Evolutionary conservation across 768 basidiomycete species (phyloP).

Genomic region (Hortiboletus flavorubellus): DNA sequence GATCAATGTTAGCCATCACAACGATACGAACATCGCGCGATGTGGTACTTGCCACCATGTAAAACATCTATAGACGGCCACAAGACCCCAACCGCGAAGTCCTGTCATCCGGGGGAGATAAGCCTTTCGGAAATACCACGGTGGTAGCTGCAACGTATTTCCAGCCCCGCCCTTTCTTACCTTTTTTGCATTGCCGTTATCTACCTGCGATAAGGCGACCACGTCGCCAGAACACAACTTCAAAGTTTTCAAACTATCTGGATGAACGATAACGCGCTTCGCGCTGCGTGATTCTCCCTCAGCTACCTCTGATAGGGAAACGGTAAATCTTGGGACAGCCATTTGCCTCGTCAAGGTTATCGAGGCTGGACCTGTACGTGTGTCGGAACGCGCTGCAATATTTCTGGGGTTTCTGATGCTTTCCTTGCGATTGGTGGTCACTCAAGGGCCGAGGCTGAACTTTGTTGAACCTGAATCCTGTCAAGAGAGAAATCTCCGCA

Average conservation of each 20-base stretch:
- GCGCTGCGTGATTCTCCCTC: conserved; percentile 48
- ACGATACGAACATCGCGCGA: conserved; percentile 1
- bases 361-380: not conserved
- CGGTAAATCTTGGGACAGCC: conserved; percentile 34
- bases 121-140: conserved; percentile 11
- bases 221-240: conserved; percentile 71
- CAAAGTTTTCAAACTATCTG: conserved; percentile 55
- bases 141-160: conserved; percentile 2
- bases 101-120: conserved; percentile 35
- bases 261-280: conserved; percentile 61
- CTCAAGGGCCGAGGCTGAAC: not conserved
- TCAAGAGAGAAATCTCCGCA: conserved; percentile 3
- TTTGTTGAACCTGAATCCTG: conserved; percentile 1
- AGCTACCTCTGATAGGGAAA: conserved; percentile 33
- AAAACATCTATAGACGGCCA: conserved; percentile 73
- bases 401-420: not conserved
- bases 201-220: conserved; percentile 48
- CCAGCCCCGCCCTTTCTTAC: conserved; percentile 28
- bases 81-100: conserved; percentile 63
- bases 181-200: conserved; percentile 32
- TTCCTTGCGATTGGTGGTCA: not conserved
- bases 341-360: conserved; percentile 10
- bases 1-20: conserved; percentile 14
- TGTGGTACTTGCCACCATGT: conserved; percentile 49
- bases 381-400: not conserved